Percentiles rank a stretch among this genome's conserved stretches.
Conservation (phyloP, 345 rosid genomes). For the Rhodomyrtus tomentosa region DNA sequence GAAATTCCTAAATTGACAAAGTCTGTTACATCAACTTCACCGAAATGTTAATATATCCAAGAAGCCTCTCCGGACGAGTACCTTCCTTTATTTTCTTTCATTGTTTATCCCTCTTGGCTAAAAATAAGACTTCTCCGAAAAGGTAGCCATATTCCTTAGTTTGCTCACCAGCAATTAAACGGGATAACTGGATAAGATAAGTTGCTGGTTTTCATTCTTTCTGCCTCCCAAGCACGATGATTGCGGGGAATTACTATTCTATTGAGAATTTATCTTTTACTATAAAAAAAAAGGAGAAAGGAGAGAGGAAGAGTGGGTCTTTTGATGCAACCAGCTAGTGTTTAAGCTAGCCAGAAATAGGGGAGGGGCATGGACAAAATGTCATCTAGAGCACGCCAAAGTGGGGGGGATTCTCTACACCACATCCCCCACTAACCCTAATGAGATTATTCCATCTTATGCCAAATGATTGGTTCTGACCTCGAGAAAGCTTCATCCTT, state of each 20-base stretch:
- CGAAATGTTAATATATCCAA: background rate
- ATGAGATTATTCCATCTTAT: background rate
- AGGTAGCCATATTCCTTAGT: background rate
- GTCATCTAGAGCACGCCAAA: slow-evolving; percentile 7
- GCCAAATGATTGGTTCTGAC: slow-evolving; percentile 5
- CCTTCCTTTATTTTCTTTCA: background rate
- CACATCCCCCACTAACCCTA: background rate
- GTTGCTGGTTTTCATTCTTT: background rate
- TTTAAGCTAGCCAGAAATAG: background rate
- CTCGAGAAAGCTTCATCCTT: background rate
- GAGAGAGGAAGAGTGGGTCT: background rate
- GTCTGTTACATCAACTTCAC: background rate
- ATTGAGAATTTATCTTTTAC: background rate
- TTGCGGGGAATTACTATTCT: background rate
- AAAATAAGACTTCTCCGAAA: background rate
- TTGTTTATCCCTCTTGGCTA: background rate
- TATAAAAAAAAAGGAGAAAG: background rate
- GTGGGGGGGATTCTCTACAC: background rate
- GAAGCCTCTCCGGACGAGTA: background rate
- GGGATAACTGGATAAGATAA: background rate
- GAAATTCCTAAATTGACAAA: background rate
- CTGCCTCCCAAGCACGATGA: background rate
- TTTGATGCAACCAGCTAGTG: background rate
- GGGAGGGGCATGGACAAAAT: background rate
- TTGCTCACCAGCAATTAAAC: background rate